A percentile compares a stretch with the other conserved stretches of the same genome.
Conservation (phyloP, 2,329 filamentous ascomycete species). For the Aspergillus sp. region DNA sequence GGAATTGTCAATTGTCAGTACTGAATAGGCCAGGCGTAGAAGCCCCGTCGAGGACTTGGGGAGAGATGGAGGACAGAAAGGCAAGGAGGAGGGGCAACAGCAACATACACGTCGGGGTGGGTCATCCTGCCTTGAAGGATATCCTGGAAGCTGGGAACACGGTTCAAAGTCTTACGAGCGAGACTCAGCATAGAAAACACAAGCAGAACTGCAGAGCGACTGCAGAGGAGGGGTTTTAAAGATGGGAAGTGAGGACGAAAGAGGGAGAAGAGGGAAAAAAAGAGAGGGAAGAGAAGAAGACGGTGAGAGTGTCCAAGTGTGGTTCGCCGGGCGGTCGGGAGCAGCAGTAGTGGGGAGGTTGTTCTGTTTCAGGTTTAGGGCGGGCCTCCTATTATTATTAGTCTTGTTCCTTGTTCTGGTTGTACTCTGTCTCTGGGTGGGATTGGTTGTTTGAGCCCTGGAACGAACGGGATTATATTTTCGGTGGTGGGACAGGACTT, state of each 20-base stretch:
- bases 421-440: too few relatives aligned
- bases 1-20: constrained; percentile 12
- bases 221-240: constrained; percentile 18
- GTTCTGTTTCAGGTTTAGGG: constrained; percentile 31
- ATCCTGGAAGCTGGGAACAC: constrained; percentile 39
- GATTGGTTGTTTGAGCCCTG: constrained; percentile 2
- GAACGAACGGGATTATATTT: neutral
- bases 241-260: constrained; percentile 11
- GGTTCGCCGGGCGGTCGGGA: constrained; percentile 12
- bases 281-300: constrained; percentile 10
- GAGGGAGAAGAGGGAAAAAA: constrained; percentile 10
- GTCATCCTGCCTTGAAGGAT: constrained; percentile 41
- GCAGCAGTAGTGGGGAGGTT: constrained; percentile 17
- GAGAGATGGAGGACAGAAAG: constrained; percentile 1
- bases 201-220: constrained; percentile 21
- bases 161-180: constrained; percentile 36
- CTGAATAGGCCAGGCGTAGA: neutral
- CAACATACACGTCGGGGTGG: constrained; percentile 37
- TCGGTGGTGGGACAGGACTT: too few relatives aligned
- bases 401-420: neutral
- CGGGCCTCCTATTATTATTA: constrained; percentile 1
- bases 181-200: constrained; percentile 35
- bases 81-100: neutral
- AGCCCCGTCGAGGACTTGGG: neutral
- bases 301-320: constrained; percentile 17